These are phyloP conservation scores for Porcisia deanei DNA, from an alignment of 208 protist species.

Conservation along the genomic window DNA sequence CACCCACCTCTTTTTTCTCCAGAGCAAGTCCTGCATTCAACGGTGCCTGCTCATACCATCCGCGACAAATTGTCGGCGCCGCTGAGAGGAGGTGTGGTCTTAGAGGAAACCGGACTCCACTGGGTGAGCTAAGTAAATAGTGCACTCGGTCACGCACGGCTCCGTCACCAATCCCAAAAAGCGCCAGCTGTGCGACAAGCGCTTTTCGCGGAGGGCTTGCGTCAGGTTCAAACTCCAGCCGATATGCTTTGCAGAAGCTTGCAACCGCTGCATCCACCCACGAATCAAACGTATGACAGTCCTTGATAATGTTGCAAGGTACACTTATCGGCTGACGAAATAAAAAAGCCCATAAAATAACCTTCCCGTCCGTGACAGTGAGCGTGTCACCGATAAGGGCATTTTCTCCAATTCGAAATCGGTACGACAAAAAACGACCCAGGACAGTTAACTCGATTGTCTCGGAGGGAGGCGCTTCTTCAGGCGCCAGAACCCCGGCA, in stretches of 20 bases:
- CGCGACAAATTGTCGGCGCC: slow-evolving; percentile 59
- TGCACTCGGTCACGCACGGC: slow-evolving; percentile 40
- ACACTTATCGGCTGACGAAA: slow-evolving; percentile 48
- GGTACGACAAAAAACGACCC: slow-evolving; percentile 62
- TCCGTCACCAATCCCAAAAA: slow-evolving; percentile 35
- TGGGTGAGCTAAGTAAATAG: slow-evolving; percentile 53
- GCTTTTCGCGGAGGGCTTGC: slow-evolving; percentile 10
- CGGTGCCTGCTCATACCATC: slow-evolving; percentile 77
- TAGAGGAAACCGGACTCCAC: slow-evolving; percentile 28
- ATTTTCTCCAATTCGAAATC: slow-evolving; percentile 43
- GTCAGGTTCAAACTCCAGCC: slow-evolving; percentile 42
- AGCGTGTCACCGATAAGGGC: slow-evolving; percentile 16
- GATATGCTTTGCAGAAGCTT: slow-evolving; percentile 43
- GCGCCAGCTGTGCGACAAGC: slow-evolving; percentile 51
- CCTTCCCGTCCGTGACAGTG: slow-evolving; percentile 60
- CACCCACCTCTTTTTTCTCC: slow-evolving; percentile 47
- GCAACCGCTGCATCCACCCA: slow-evolving; percentile 47
- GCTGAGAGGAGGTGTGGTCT: slow-evolving; percentile 10
- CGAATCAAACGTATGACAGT: slow-evolving; percentile 42
- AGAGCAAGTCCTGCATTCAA: slow-evolving; percentile 32
- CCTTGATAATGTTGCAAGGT: slow-evolving; percentile 26
- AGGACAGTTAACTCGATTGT: slow-evolving; percentile 51
- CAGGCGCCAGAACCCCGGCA: slow-evolving; percentile 32
- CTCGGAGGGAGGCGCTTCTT: slow-evolving; percentile 14
- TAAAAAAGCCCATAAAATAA: slow-evolving; percentile 71